These are phyloP conservation scores for Pilatotrama ljubarskyi DNA, from an alignment of 768 basidiomycete genomes.

Conservation along the genomic window DNA sequence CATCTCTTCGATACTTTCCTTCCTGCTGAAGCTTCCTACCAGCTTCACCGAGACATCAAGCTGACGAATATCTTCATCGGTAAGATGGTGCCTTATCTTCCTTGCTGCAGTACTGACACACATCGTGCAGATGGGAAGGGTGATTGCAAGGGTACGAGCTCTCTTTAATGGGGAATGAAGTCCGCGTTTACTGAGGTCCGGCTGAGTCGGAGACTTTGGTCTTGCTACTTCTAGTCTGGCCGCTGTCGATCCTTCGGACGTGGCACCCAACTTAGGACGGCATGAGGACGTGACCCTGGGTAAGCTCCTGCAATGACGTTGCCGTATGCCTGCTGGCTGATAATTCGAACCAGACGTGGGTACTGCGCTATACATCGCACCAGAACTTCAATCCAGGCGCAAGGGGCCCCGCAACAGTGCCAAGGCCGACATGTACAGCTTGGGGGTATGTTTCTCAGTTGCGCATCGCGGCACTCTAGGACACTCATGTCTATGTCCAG, in stretches of 20 bases:
- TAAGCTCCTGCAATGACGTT: conserved; percentile 26
- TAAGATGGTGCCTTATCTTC: conserved; percentile 35
- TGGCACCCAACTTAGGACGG: conserved; percentile 43
- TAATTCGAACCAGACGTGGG: conserved; percentile 64
- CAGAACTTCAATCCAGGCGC: conserved; percentile 73
- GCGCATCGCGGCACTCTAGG: background rate
- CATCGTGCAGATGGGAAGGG: conserved; percentile 67
- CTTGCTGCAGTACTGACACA: background rate
- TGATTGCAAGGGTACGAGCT: conserved; percentile 68
- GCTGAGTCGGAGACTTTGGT: conserved; percentile 87
- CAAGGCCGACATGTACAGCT: conserved; percentile 94
- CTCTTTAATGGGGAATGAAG: background rate
- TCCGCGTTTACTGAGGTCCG: conserved; percentile 1
- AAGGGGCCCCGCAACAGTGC: conserved; percentile 70
- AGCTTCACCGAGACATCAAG: conserved; percentile 89
- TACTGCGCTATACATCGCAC: conserved; percentile 89
- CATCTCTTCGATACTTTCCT: background rate
- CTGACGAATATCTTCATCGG: conserved; percentile 93
- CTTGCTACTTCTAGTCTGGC: conserved; percentile 82
- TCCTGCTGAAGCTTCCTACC: background rate
- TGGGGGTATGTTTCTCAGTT: conserved; percentile 60
- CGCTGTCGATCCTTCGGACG: conserved; percentile 73
- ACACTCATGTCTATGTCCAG: conserved; percentile 38
- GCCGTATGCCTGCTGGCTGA: background rate
- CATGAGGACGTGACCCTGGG: conserved; percentile 79